Evolutionary conservation across 805 yeast genomes (phyloP), one percentile per base, ranked within the genome.

Genomic region (Saccharomycopsis microspora): DNA sequence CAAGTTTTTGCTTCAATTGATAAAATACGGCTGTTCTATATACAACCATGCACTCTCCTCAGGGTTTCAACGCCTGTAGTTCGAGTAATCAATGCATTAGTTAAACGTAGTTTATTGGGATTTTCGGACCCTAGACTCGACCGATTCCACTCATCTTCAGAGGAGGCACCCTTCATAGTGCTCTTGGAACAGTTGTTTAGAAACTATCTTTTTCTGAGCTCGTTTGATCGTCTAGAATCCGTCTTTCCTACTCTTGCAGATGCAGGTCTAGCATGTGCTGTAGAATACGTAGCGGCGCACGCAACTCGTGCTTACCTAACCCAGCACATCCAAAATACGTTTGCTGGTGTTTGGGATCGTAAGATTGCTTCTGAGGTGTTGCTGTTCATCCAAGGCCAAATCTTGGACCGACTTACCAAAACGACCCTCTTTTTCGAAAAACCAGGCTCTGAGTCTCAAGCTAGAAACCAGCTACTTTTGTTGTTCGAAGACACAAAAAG

Each of bases 71-170:
- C 5, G 5, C 6, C n/a, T 5, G 19, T 43, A 10, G 40, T 35
- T 33, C 29, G 10, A 28, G 29, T 39, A 5, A n/a, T 45, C 27
- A 40, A 35, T 29, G 44, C 44, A n/a, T 45, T 45, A 40, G 29
- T 45, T 11, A 35, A 32, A 11, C 9, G 8, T 8, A 28, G 19
- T 6, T 19, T 45, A 5, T 8, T 41, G 7, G 46, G 11, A 29
- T 9, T n/a, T n/a, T 10, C 37, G n/a, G n/a, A 10, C n/a, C 11
- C n/a, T 2, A 38, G 8, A 11, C 34, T 28, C 40, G 8, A 38
- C 27, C 29, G 11, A 7, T 8, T 28, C 6, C 11, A 7, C 7
- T 11, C 34, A 6, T 5, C 7, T n/a, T n/a, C 4, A 29, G 7
- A 42, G 6, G 7, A 35, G 4, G 28, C 9, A 9, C 27, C 5